These are phyloP conservation scores for Dothistroma pini DNA, from an alignment of 2,329 filamentous ascomycete genomes.

Conservation along the genomic window DNA sequence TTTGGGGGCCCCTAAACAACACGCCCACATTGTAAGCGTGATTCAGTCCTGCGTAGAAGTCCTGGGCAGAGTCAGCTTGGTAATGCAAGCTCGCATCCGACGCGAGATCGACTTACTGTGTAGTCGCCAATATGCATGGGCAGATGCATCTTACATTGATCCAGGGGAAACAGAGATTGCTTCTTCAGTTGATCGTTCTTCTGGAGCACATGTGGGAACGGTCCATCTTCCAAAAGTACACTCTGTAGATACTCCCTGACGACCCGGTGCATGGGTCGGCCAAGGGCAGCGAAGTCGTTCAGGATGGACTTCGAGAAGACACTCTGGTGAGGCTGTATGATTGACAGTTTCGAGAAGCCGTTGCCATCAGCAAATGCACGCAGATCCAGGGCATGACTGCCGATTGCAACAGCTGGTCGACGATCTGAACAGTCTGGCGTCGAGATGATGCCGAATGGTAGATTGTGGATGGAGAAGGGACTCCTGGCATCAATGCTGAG, in stretches of 20 bases:
- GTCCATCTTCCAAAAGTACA: conserved; percentile 59
- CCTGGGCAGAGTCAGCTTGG: conserved; percentile 46
- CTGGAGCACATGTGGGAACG: conserved; percentile 59
- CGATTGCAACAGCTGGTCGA: conserved; percentile 68
- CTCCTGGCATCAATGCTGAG: conserved; percentile 57
- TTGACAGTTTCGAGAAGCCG: conserved; percentile 58
- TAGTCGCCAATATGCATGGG: conserved; percentile 80
- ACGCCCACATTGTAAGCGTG: conserved; percentile 71
- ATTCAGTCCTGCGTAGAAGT: conserved; percentile 78
- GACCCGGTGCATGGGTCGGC: conserved; percentile 62
- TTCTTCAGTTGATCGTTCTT: conserved; percentile 58
- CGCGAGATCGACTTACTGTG: conserved; percentile 21
- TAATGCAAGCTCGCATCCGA: neutral
- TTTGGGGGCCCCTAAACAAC: conserved; percentile 68
- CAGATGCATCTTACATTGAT: conserved; percentile 61
- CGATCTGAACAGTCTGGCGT: conserved; percentile 54
- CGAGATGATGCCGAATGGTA: conserved; percentile 79
- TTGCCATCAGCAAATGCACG: conserved; percentile 56
- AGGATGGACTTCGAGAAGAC: conserved; percentile 64
- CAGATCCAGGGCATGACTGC: conserved; percentile 67
- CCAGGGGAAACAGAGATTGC: conserved; percentile 56
- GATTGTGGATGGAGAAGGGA: conserved; percentile 73
- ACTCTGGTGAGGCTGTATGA: conserved; percentile 54
- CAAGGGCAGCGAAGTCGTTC: conserved; percentile 71
- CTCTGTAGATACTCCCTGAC: conserved; percentile 67